Evolutionary conservation across 1,139 yeast species (phyloP), one percentile per base, ranked within the genome.

Genomic region (Taphrina pruni): DNA sequence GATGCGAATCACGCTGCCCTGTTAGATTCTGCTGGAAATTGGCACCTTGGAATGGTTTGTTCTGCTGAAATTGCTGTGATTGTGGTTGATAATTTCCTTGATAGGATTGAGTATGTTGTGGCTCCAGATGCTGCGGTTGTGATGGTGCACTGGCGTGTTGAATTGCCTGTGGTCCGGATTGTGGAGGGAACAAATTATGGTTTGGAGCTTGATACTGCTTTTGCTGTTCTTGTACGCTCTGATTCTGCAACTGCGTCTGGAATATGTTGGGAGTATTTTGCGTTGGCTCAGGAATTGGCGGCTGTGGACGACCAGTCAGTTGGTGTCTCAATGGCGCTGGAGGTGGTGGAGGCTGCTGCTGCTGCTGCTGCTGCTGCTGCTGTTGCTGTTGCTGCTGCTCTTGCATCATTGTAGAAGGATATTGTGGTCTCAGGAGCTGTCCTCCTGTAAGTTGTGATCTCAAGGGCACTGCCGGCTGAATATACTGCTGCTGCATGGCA

Each of bases 391-490:
- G 52, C 71, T 69, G 79, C 64, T 70, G 75, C 55, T 52, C 72
- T 50, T 64, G 74, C 62, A 8, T 72, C 43, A 45, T 74, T 26
- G 36, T 56, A 72, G 70, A 17, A 74, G 70, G 77, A 78, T 76
- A 78, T 58, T 75, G 75, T 11, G 67, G 69, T 14, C 74, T 65
- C 45, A 72, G 67, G 4, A 70, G 66, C n/a, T 51, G 60, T 2
- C 77, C 78, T 2, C 76, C 76, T 65, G 77, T 76, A 0, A 77
- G 60, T 26, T 70, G 65, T 61, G 74, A 76, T 48, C 76, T 65
- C 11, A 76, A 69, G 1, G 77, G 58, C 48, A 32, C 74, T 21
- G 60, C 54, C 12, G 41, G 65, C 35, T 57, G 26, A 77, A 76
- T 21, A 38, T 26, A 58, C 21, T 58, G 62, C 32, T 58, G 62